A percentile compares a stretch with the other conserved stretches of the same genome.
phyloP scores from a whole-genome alignment of 305 asterid species.

The Fraxinus albicans region DNA sequence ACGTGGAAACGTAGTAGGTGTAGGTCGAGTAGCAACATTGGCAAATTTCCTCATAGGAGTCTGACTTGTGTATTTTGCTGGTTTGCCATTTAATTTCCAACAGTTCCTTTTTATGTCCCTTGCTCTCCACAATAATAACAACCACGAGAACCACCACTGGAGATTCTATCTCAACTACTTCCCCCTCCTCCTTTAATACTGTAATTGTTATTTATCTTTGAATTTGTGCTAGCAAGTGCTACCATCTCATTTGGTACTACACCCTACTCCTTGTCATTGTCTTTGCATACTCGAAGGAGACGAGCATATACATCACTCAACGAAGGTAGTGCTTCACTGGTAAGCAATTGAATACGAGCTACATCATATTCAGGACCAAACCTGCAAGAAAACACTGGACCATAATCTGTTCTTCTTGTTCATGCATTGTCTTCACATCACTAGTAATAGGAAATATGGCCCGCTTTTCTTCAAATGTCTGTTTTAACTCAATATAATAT shows the following conservation, averaged over 20 bases:
- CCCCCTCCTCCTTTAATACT: neutral
- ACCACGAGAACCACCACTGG: neutral
- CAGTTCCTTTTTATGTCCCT: neutral
- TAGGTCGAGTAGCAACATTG: neutral
- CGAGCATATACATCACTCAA: neutral
- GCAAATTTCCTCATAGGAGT: neutral
- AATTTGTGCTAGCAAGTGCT: neutral
- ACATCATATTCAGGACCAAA: neutral
- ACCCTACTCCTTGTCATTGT: neutral
- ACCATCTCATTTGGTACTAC: neutral
- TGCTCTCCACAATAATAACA: neutral
- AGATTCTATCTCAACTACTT: neutral
- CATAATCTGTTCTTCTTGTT: neutral
- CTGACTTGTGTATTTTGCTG: neutral
- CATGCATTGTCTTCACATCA: neutral
- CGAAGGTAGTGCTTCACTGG: neutral
- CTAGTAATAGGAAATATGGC: neutral
- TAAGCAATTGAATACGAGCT: neutral
- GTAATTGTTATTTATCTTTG: neutral
- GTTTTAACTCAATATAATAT: neutral
- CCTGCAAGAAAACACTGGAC: neutral
- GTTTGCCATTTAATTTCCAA: neutral
- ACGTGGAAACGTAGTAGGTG: neutral
- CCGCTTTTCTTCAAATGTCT: neutral
- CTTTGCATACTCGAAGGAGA: neutral